Base-by-base conservation (phyloP, 148 eudicot genomes). In the Vaccinium darrowii region DNA sequence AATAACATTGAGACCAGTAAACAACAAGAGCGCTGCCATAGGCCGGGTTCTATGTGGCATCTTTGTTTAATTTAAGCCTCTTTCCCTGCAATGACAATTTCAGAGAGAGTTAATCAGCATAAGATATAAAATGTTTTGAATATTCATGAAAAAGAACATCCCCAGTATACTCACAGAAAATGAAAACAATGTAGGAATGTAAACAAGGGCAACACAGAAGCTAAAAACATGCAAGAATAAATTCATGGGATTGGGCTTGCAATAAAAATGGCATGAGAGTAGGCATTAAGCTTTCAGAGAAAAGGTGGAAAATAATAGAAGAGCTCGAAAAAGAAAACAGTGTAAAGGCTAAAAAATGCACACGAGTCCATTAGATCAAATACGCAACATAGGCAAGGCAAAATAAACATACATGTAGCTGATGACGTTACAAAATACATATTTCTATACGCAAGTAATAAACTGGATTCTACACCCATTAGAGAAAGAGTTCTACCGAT, bases 11-110 rank as follows among this genome's bases (percentile, higher is more conserved):
- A 96, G 88, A 62, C 97, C 97, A 53, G 97, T 93, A 85, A 96
- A 96, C 82, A 96, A 27, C 88, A 96, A 92, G 50, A 96, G 91
- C 23, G 89, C 94, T 5, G 99, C 79, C 98, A 94, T 91, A 8
- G 99, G 99, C 23, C 98, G 90, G 1, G 98, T 90, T 69, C 89
- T 89, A 83, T 96, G 97, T 8, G 98, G 99, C 99, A 96, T 96
- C 78, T 81, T 79, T 85, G 57, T 75, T 65, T 65, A 39, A 43
- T 71, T 79, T 79, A 21, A 62, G 56, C 87, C 86, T 86, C 85
- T 81, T 39, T 13, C 12, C 50, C 84, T 65, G 86, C 84, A 83
- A 57, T 39, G 23, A 75, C 67, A 57, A 53, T 76, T 27, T 18
- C 39, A 13, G 7, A 83, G 15, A 36, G 51, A 16, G 27, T 62